These are phyloP conservation scores for Gossypioides kirkii DNA, from an alignment of 345 rosid genomes.

Conservation along the genomic window DNA sequence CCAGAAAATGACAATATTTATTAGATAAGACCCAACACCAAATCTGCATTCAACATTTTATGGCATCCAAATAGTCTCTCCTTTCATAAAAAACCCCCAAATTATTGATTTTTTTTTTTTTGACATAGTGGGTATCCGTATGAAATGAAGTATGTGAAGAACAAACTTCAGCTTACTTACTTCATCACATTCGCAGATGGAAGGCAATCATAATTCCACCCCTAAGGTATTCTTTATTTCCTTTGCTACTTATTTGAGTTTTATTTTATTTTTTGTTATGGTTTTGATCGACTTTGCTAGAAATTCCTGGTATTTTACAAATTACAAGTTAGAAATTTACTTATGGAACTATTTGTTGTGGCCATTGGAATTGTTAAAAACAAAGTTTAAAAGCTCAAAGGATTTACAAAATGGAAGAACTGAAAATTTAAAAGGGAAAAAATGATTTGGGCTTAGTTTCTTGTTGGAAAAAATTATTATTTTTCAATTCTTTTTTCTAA, in stretches of 20 bases:
- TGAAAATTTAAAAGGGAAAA: not conserved
- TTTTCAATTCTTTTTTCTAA: too few species aligned
- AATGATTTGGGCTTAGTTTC: too few species aligned
- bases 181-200: slow-evolving; percentile 2
- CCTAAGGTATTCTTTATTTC: slow-evolving; percentile 6
- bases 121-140: too few species aligned
- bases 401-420: not conserved
- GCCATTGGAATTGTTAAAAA: not conserved
- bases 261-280: not conserved
- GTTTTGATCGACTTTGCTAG: not conserved
- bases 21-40: too few species aligned
- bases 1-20: too few species aligned
- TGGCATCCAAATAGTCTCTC: too few species aligned
- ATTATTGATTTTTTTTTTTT: too few species aligned
- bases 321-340: not conserved
- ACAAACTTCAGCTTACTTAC: not conserved
- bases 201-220: not conserved
- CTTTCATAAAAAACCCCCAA: too few species aligned
- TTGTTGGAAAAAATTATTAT: not conserved
- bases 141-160: too few species aligned
- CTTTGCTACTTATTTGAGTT: too few species aligned
- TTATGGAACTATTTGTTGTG: not conserved
- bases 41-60: too few species aligned
- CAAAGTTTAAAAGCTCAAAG: not conserved
- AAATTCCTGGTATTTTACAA: not conserved